Base-by-base conservation (phyloP, 1,139 yeast species). In the Pichia kudriavzevii region DNA sequence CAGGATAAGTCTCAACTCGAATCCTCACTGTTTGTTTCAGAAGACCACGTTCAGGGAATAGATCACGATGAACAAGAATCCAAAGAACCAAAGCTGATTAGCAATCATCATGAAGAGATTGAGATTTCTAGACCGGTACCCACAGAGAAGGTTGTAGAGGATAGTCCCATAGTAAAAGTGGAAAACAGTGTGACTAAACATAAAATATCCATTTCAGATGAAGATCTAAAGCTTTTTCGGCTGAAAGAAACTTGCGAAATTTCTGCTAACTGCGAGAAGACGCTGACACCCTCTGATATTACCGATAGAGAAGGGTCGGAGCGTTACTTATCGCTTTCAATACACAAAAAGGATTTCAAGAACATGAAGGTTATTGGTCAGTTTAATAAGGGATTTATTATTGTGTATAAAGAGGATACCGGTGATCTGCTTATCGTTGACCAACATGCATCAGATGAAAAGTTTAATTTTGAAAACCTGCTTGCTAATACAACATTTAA, bases 371-470 rank as follows among this genome's bases (percentile, higher is more conserved):
- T 93, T 13, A 72, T 88, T 8, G 99, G 99, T 0, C 98, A 88
- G 56, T 91, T 91, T 60, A 91, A 91, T 52, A 60, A 82, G 19
- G 98, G 98, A 0, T 91, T 91, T 51, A 84, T 91, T 13, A 59
- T 91, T 22, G 94, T 83, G 0, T 13, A 29, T 16, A 41, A 43
- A 23, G 30, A 30, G 5, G 32, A 34, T 22, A 70, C 75, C 2
- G 44, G 50, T n/a, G 46, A 51, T 3, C 54, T 91, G 28, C 87
- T 91, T 49, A 88, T 91, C 29, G 70, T 91, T 32, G 99, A 91
- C 55, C 99, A 91, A 58, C 99, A 91, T 61, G 98, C 98, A 1
- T 83, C 95, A 44, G 98, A 91, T 59, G 99, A 91, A 53, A 91
- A 87, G 50, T 84, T 52, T 59, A 91, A 91, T 56, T 91, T 84